Conservation (phyloP, 1,284 basidiomycete genomes). For the Heterobasidion irregulare region DNA sequence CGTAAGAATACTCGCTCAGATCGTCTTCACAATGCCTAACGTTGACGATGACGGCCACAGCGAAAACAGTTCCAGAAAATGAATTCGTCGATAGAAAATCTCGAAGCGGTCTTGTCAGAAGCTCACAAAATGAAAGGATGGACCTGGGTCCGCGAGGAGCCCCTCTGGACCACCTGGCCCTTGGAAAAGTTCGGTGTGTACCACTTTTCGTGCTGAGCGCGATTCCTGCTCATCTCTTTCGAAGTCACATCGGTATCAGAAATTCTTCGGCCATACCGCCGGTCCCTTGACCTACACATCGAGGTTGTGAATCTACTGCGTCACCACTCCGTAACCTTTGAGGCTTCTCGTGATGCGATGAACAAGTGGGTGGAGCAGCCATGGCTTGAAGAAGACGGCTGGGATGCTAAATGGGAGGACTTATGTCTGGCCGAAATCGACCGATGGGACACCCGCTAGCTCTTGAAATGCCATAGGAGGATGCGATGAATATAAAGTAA, state of each 20-base stretch:
- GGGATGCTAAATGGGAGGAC: constrained; percentile 69
- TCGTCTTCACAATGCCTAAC: not conserved
- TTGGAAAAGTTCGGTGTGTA: constrained; percentile 64
- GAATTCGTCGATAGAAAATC: constrained; percentile 46
- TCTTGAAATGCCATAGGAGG: not conserved
- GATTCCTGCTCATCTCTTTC: not conserved
- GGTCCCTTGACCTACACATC: constrained; percentile 50
- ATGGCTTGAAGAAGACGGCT: constrained; percentile 53
- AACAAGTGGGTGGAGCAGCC: constrained; percentile 60
- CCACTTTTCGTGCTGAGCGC: not conserved
- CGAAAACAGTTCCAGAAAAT: constrained; percentile 62
- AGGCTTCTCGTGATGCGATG: constrained; percentile 52
- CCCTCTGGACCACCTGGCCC: constrained; percentile 75
- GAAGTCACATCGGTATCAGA: constrained; percentile 48
- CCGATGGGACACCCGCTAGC: constrained; percentile 41
- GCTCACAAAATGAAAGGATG: constrained; percentile 63
- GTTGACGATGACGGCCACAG: constrained; percentile 25
- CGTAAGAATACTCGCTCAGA: constrained; percentile 28
- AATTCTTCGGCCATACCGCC: constrained; percentile 58
- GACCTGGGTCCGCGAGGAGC: constrained; percentile 56
- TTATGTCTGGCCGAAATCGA: constrained; percentile 67
- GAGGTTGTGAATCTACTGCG: constrained; percentile 51
- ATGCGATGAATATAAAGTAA: not conserved
- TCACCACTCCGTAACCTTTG: constrained; percentile 57
- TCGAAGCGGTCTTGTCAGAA: constrained; percentile 58